phyloP scores from a whole-genome alignment of 1,284 basidiomycete genomes.

The Ceratobasidium sp. region DNA sequence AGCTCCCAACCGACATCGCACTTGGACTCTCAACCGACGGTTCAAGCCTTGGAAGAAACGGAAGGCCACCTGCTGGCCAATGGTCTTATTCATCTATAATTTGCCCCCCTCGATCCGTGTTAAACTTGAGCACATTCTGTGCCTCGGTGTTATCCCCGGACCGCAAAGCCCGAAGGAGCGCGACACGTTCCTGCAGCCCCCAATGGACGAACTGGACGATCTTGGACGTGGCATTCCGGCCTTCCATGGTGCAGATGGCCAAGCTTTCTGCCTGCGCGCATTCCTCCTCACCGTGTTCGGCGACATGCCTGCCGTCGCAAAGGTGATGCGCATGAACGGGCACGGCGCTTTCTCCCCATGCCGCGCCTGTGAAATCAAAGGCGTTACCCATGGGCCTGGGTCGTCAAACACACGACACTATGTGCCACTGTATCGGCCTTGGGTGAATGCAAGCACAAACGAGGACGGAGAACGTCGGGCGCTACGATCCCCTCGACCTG shows the following conservation, averaged over 20 bases:
- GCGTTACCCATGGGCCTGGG: too few relatives aligned
- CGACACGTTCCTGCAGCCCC: slow-evolving; percentile 46
- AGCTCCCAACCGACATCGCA: slow-evolving; percentile 24
- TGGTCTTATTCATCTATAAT: slow-evolving; percentile 49
- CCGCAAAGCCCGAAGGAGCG: slow-evolving; percentile 46
- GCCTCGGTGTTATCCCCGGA: slow-evolving; percentile 48
- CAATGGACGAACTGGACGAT: slow-evolving; percentile 41
- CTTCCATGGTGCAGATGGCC: slow-evolving; percentile 3
- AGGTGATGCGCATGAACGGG: slow-evolving; percentile 48
- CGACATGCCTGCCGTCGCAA: slow-evolving; percentile 46
- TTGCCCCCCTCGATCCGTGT: slow-evolving; percentile 46
- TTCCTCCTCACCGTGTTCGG: slow-evolving; percentile 45
- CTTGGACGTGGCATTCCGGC: slow-evolving; percentile 45
- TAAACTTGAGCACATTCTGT: slow-evolving; percentile 44
- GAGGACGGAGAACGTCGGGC: too few relatives aligned
- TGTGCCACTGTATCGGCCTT: too few relatives aligned
- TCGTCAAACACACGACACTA: too few relatives aligned
- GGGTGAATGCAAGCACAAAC: too few relatives aligned
- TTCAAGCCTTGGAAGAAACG: slow-evolving; percentile 25
- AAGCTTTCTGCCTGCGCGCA: slow-evolving; percentile 42
- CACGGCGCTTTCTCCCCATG: background rate
- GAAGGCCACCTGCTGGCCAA: slow-evolving; percentile 46
- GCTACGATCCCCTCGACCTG: slow-evolving; percentile 23
- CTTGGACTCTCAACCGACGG: slow-evolving; percentile 45
- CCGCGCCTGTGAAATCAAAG: too few relatives aligned